Evolutionary conservation across 345 rosid species (phyloP), one percentile per base, ranked within the genome.

Genomic region (Linum lewisii): DNA sequence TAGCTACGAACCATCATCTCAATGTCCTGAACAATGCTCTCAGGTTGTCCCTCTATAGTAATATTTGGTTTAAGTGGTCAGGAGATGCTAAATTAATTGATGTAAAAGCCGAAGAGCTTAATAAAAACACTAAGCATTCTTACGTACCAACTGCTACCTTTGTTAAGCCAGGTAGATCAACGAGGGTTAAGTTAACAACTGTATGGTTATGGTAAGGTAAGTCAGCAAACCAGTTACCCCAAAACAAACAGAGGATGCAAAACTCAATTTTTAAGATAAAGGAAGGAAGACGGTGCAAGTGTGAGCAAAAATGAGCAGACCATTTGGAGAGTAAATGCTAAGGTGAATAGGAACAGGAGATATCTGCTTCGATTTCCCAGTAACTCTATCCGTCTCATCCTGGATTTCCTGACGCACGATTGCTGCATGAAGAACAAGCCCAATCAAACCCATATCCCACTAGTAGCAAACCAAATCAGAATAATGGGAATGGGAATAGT

Each of bases 271-370:
- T n/a, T n/a, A n/a, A n/a, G n/a, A n/a, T n/a, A n/a, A n/a, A n/a
- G n/a, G n/a, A 21, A 22, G 15, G 1, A n/a, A 23, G 9, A 38
- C 2, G 24, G 51, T 21, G 23, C 29, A 47, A 20, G 34, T 8
- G 23, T 2, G 7, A 60, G 18, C 7, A 21, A 0, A 22, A 37
- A 8, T 51, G 15, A 11, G 24, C 72, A 0, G 45, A 88, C 98
- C 98, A 49, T 84, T 61, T 11, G 96, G 95, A 66, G 98, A 92
- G 72, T 79, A 88, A 71, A 92, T 92, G 64, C 95, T 86, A 59
- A 92, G 96, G 63, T 92, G 98, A 58, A 92, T 92, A 32, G 98
- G 98, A 67, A 92, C 77, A 42, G 88, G 92, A 64, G 96, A 92
- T 34, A 92, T 92, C 75, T 92, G 98, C 71, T 88, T 92, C 3